A percentile compares a stretch with the other conserved stretches of the same genome.
Conservation (phyloP, 208 protist species). For the Crithidia bombi region DNA sequence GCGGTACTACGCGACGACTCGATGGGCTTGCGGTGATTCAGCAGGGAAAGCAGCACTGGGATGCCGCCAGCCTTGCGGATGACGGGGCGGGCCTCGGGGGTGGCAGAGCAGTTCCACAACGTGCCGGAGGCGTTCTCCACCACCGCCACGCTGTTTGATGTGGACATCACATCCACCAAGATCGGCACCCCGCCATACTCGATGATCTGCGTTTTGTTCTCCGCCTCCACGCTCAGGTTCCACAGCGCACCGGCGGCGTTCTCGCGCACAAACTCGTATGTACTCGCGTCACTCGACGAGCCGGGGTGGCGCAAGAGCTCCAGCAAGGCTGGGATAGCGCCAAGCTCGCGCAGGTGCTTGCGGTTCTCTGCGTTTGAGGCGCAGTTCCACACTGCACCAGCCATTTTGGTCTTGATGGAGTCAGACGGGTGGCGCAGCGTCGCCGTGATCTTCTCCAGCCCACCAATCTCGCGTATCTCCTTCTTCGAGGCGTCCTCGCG, state of each 20-base stretch:
- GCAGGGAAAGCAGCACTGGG: constrained; percentile 73
- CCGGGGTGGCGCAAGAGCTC: constrained; percentile 59
- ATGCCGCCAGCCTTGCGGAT: constrained; percentile 88
- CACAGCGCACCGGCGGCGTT: constrained; percentile 93
- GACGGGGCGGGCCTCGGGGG: constrained; percentile 77
- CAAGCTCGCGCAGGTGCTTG: constrained; percentile 81
- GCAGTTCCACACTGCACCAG: constrained; percentile 94
- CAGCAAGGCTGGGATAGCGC: constrained; percentile 83
- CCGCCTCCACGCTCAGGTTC: constrained; percentile 92
- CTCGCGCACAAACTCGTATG: constrained; percentile 88
- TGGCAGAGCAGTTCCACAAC: constrained; percentile 93
- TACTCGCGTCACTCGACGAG: constrained; percentile 29
- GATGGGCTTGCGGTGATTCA: constrained; percentile 53
- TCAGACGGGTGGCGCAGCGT: constrained; percentile 89
- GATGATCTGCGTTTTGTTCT: constrained; percentile 91
- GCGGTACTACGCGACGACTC: constrained; percentile 9
- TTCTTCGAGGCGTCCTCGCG: constrained; percentile 91
- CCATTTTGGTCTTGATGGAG: constrained; percentile 93
- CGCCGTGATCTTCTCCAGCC: constrained; percentile 91
- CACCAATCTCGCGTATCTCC: constrained; percentile 84
- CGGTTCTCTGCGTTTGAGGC: constrained; percentile 92
- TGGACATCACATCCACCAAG: constrained; percentile 74
- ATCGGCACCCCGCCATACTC: constrained; percentile 88
- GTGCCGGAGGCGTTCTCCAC: constrained; percentile 92
- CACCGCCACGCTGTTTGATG: constrained; percentile 71